phyloP scores from a whole-genome alignment of 768 basidiomycete species.

The Tephrocybe sp. region DNA sequence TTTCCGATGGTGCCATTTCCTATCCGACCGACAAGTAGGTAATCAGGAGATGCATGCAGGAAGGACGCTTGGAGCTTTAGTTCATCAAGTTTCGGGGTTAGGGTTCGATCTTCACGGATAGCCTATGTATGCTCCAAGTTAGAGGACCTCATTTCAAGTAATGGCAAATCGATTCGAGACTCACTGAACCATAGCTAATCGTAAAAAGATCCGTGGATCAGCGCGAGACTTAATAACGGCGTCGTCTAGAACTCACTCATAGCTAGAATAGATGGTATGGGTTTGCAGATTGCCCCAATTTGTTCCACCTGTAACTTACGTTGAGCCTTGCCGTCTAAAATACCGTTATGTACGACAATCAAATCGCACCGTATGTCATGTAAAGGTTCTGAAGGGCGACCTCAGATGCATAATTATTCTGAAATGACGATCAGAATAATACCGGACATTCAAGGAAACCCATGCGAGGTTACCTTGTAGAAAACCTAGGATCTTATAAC shows the following conservation, averaged over 20 bases:
- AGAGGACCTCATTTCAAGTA: neutral
- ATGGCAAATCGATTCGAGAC: neutral
- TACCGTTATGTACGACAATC: neutral
- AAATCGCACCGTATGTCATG: constrained; percentile 31
- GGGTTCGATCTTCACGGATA: constrained; percentile 53
- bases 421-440: neutral
- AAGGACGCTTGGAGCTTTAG: constrained; percentile 65
- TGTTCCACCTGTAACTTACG: constrained; percentile 24
- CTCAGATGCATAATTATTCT: constrained; percentile 36
- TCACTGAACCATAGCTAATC: constrained; percentile 24
- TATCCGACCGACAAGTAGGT: constrained; percentile 61
- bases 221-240: neutral
- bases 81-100: constrained; percentile 58
- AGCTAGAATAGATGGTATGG: constrained; percentile 35
- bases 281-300: constrained; percentile 38
- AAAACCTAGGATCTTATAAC: constrained; percentile 22
- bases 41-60: constrained; percentile 61
- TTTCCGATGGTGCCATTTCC: constrained; percentile 47
- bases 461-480: constrained; percentile 23
- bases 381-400: constrained; percentile 32
- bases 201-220: neutral
- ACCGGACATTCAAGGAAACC: neutral
- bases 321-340: neutral
- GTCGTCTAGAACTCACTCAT: constrained; percentile 26
- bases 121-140: constrained; percentile 21